phyloP scores from a whole-genome alignment of 345 rosid species.

The Ailanthus altissimus region DNA sequence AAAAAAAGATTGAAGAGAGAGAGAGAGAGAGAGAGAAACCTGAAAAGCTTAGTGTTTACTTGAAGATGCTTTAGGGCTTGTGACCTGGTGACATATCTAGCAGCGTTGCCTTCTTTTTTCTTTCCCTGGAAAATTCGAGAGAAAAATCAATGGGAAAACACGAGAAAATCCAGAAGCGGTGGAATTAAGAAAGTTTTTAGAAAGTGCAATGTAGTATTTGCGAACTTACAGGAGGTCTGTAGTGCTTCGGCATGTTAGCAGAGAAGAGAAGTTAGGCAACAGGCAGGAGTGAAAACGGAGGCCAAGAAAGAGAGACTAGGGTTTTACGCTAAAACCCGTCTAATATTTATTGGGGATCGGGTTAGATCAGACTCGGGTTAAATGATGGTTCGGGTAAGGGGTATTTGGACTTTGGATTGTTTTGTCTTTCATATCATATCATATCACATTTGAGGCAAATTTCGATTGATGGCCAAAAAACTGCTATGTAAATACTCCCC shows the following conservation, averaged over 20 bases:
- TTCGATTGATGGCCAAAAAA: too few relatives aligned
- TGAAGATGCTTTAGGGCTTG: constrained; percentile 84
- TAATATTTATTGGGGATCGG: not conserved
- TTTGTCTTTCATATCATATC: too few relatives aligned
- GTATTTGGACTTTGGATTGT: too few relatives aligned
- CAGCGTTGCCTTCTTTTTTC: constrained; percentile 95
- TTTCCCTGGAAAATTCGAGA: constrained; percentile 61
- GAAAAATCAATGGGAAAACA: not conserved
- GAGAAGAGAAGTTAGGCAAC: not conserved
- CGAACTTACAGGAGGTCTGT: constrained; percentile 74
- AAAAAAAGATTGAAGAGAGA: not conserved
- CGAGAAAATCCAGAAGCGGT: not conserved
- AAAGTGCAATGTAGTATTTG: not conserved
- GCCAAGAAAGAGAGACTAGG: constrained; percentile 31
- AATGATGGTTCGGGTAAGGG: not conserved
- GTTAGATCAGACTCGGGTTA: not conserved
- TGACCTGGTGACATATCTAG: constrained; percentile 82
- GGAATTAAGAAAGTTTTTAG: not conserved
- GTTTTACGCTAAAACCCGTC: constrained; percentile 16
- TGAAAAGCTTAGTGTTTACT: constrained; percentile 64
- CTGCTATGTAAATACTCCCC: too few relatives aligned
- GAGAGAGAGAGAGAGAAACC: constrained; percentile 41
- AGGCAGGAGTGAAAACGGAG: not conserved
- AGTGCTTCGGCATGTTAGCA: constrained; percentile 68
- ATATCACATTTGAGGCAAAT: too few relatives aligned